Conservation (phyloP, 2,329 filamentous ascomycete species). For the Penicillium brevicompactum region DNA sequence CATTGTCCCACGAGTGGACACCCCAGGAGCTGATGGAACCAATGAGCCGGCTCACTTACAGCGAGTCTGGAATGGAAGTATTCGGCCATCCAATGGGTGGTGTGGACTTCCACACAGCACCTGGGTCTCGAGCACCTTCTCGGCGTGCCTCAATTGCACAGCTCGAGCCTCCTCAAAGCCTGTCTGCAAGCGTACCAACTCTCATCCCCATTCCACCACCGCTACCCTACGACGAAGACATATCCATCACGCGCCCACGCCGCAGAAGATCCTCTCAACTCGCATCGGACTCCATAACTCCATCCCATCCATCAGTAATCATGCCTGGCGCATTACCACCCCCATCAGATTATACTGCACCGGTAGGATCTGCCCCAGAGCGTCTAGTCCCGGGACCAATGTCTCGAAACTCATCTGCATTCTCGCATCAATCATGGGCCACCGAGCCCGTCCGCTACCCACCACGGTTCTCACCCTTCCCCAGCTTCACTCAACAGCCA, state of each 20-base stretch:
- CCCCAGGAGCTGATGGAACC: slow-evolving; percentile 28
- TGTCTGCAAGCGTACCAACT: slow-evolving; percentile 32
- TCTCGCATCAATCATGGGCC: slow-evolving; percentile 39
- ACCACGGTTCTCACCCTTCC: slow-evolving; percentile 27
- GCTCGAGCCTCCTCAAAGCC: slow-evolving; percentile 18
- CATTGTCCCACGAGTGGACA: slow-evolving; percentile 27
- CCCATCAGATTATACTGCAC: slow-evolving; percentile 15
- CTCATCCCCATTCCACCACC: slow-evolving; percentile 23
- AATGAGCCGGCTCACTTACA: slow-evolving; percentile 34
- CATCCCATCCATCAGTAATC: slow-evolving; percentile 36
- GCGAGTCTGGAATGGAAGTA: slow-evolving; percentile 31
- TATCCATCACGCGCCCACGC: slow-evolving; percentile 32
- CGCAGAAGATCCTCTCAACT: slow-evolving; percentile 17
- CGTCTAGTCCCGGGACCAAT: slow-evolving; percentile 31
- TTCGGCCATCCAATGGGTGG: slow-evolving; percentile 20
- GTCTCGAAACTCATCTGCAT: slow-evolving; percentile 35
- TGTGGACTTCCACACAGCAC: slow-evolving; percentile 27
- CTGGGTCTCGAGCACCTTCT: slow-evolving; percentile 28
- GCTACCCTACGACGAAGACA: slow-evolving; percentile 39
- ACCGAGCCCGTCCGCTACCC: slow-evolving; percentile 39
- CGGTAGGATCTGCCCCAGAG: slow-evolving; percentile 33
- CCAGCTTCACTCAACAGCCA: slow-evolving; percentile 18
- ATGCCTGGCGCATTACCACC: slow-evolving; percentile 37
- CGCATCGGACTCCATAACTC: slow-evolving; percentile 12
- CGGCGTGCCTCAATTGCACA: slow-evolving; percentile 21